Evolutionary conservation across 1,284 basidiomycete species (phyloP).

Genomic region (Apiotrichum mycotoxinovorans): DNA sequence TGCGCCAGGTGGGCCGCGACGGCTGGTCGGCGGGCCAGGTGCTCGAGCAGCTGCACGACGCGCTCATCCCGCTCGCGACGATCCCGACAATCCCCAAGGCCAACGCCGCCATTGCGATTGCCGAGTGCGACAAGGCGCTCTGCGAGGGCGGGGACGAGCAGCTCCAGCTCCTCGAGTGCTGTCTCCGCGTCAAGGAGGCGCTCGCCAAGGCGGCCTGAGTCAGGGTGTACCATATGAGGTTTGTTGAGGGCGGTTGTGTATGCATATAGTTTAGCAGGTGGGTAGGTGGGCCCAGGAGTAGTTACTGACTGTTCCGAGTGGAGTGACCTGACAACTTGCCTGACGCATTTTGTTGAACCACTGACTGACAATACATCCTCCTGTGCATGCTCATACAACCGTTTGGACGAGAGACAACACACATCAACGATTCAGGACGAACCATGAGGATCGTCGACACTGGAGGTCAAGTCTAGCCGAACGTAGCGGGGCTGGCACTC

Average conservation of each 20-base stretch:
- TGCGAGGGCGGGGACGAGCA: constrained; percentile 99
- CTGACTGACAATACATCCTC: no score
- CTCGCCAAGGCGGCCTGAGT: constrained; percentile 38
- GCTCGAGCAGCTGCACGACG: constrained; percentile 88
- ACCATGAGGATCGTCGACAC: no score
- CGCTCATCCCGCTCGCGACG: constrained; percentile 75
- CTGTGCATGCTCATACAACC: no score
- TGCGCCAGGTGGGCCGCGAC: constrained; percentile 72
- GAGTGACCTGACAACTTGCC: no score
- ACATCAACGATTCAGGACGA: no score
- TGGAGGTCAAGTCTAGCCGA: no score
- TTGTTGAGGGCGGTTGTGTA: not conserved
- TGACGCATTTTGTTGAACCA: no score
- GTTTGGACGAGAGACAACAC: no score
- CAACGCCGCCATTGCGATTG: constrained; percentile 75
- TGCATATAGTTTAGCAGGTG: constrained; percentile 1
- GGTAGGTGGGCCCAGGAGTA: no score
- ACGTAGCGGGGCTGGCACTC: no score
- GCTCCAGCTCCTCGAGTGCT: constrained; percentile 86
- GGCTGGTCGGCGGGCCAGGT: constrained; percentile 93
- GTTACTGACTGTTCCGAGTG: no score
- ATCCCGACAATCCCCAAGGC: constrained; percentile 79
- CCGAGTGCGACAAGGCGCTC: constrained; percentile 92
- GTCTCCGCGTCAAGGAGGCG: constrained; percentile 69
- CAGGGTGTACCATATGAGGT: not conserved